These are phyloP conservation scores for Whalleya microplaca DNA, from an alignment of 2,329 filamentous ascomycete species.

Conservation along the genomic window DNA sequence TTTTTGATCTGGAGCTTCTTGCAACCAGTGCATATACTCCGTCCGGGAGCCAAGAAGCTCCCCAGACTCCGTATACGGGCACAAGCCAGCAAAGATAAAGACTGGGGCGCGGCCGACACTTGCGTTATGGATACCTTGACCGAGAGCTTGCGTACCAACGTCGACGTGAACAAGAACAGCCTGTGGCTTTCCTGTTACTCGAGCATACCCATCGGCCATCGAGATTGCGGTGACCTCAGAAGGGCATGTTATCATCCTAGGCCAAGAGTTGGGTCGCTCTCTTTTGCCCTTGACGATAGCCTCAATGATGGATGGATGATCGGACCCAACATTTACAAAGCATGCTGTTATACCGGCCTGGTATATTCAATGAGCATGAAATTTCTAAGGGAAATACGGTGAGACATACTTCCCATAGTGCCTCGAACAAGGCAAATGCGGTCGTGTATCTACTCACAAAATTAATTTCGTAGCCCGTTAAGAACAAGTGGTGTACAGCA, in stretches of 20 bases:
- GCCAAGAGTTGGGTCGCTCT: slow-evolving; percentile 64
- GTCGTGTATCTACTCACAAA: slow-evolving; percentile 56
- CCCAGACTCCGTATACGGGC: slow-evolving; percentile 72
- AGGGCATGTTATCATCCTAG: slow-evolving; percentile 67
- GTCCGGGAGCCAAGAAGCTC: slow-evolving; percentile 71
- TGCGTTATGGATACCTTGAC: slow-evolving; percentile 75
- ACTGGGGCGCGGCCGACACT: slow-evolving; percentile 70
- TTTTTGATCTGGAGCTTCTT: slow-evolving; percentile 77
- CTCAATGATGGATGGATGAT: slow-evolving; percentile 72
- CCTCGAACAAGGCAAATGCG: slow-evolving; percentile 74
- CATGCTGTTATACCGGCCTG: slow-evolving; percentile 54
- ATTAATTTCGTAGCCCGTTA: not conserved
- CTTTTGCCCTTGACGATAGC: slow-evolving; percentile 74
- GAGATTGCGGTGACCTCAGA: slow-evolving; percentile 73
- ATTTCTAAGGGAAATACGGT: not conserved
- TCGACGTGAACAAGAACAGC: slow-evolving; percentile 76
- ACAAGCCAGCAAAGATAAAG: slow-evolving; percentile 75
- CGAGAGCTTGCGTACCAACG: slow-evolving; percentile 76
- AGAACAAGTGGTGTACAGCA: not conserved
- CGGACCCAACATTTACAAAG: slow-evolving; percentile 65
- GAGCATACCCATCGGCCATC: slow-evolving; percentile 76
- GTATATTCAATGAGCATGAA: not conserved
- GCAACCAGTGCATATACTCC: slow-evolving; percentile 81
- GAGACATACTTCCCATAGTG: slow-evolving; percentile 63
- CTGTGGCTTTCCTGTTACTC: slow-evolving; percentile 68